Base-by-base conservation (phyloP, 1,284 basidiomycete species). In the Papiliotrema laurentii region DNA sequence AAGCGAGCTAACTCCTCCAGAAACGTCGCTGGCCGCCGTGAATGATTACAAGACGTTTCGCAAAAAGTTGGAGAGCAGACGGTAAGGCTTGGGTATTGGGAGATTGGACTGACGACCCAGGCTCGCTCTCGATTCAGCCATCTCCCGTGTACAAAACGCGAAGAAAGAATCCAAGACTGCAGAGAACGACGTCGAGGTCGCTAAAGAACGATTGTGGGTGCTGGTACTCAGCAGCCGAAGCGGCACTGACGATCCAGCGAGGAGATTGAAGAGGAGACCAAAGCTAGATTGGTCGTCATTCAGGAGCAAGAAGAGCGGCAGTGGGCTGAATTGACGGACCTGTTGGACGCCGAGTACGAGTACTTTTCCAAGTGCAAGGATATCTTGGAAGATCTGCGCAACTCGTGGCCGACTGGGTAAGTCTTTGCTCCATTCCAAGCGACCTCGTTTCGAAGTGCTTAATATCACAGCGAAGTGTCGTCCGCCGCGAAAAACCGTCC, bases 231-330 rank as follows among this genome's bases (percentile, higher is more conserved):
- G 30, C 16, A 16, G 18, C 26, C 30, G 28, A 11, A 14, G 22
- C 21, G 42, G 55, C 27, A 53, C 31, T 37, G 13, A 25, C n/a
- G 13, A 36, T 40, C 34, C 56, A 90, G 88, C 59, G 87, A 91
- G 49, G 87, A 93, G 68, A 83, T 84, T 0, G 79, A 81, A 19
- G 86, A 89, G 64, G 87, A 91, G 53, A 80, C 89, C 0, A 83
- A 81, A 21, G 78, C 79, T 1, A 80, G 85, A 26, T 87, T 91
- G 79, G 78, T 81, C 45, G 77, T 76, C 0, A 85, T 93, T 41
- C 86, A 89, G 65, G 83, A 87, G 58, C 82, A 83, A 47, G 88
- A 91, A 64, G 75, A 81, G 31, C 72, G 77, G 28, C 85, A 88
- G 59, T 77, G 85, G 41, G 54, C 47, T 19, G 85, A 86, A 34